Evolutionary conservation across 306 rosid species (phyloP).

Genomic region (Cucumis hystrix): DNA sequence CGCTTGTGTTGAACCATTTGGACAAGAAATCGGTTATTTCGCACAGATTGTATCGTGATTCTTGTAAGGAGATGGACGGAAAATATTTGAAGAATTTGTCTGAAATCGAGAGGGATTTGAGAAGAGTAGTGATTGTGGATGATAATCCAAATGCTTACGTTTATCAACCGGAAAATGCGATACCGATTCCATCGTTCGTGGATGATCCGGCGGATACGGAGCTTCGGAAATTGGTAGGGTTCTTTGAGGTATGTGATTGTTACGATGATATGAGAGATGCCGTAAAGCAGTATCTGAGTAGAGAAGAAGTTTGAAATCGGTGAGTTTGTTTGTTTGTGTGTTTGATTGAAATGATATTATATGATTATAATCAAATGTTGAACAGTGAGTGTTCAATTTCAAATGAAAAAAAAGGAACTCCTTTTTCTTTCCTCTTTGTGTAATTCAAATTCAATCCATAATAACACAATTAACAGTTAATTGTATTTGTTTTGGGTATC

Average conservation of each 20-base stretch:
- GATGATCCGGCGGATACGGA: constrained; percentile 52
- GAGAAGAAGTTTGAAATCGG: background rate
- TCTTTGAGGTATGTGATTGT: constrained; percentile 35
- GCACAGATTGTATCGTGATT: constrained; percentile 64
- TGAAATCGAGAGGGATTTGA: constrained; percentile 48
- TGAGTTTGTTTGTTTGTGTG: background rate
- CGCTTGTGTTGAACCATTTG: constrained; percentile 56
- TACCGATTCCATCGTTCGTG: constrained; percentile 43
- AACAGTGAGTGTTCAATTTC: background rate
- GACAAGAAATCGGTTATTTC: constrained; percentile 45
- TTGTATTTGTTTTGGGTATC: background rate
- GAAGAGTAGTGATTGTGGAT: constrained; percentile 56
- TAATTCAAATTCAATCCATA: background rate
- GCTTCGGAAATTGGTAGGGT: constrained; percentile 33
- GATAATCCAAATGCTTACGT: constrained; percentile 69
- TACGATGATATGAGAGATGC: constrained; percentile 75
- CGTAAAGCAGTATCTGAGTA: constrained; percentile 24
- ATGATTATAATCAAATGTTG: background rate
- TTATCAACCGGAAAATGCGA: constrained; percentile 67
- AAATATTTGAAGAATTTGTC: constrained; percentile 68
- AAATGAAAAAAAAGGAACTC: background rate
- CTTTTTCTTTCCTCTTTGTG: background rate
- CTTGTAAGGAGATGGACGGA: constrained; percentile 54
- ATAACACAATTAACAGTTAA: background rate
- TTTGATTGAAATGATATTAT: background rate